These are phyloP conservation scores for Aspergillus transmontanensis DNA, from an alignment of 2,329 filamentous ascomycete genomes.

Conservation along the genomic window DNA sequence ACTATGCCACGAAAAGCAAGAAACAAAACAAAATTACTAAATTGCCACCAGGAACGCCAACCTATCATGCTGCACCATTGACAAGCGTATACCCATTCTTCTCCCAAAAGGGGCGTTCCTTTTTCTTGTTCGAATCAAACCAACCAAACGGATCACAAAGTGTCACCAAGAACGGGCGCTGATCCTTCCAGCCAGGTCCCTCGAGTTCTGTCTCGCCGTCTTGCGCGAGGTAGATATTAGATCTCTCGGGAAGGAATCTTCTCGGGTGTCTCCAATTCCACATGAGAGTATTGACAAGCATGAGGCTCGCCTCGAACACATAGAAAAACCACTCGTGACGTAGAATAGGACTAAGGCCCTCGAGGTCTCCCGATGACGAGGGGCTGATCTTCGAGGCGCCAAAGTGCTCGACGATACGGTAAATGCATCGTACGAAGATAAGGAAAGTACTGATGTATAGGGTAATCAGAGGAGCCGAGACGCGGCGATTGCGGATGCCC, in stretches of 20 bases:
- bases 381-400: conserved; percentile 46
- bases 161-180: conserved; percentile 47
- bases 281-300: conserved; percentile 55
- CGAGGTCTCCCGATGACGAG: conserved; percentile 27
- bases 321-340: conserved; percentile 63
- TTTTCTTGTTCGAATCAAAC: conserved; percentile 3
- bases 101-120: conserved; percentile 6
- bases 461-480: conserved; percentile 47
- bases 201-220: conserved; percentile 41
- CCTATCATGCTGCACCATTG: background rate
- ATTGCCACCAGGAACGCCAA: background rate
- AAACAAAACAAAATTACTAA: background rate
- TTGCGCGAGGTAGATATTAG: conserved; percentile 53
- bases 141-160: conserved; percentile 45
- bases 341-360: conserved; percentile 49
- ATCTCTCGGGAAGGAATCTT: conserved; percentile 51
- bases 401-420: conserved; percentile 60
- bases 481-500: conserved; percentile 20
- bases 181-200: conserved; percentile 53
- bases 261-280: conserved; percentile 57
- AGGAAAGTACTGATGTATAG: conserved; percentile 55
- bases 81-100: background rate
- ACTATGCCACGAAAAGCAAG: background rate
- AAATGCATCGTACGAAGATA: conserved; percentile 56
- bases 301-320: conserved; percentile 58